Base-by-base conservation (phyloP, 163 green algal species). In the Scenedesmus sp. region DNA sequence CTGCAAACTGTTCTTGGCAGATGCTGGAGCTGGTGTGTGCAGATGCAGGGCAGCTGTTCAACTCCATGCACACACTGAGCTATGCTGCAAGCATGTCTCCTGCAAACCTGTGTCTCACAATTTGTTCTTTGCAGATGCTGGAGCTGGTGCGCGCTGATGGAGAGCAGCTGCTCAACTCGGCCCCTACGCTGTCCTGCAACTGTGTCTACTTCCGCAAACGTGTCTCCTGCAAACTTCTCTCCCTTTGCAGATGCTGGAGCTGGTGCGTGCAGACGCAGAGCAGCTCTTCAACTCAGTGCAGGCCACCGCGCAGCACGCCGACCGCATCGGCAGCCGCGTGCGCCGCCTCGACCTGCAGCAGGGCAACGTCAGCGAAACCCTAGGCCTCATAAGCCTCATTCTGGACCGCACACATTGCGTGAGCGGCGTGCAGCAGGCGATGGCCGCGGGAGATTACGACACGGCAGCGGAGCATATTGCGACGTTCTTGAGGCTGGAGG, bases 361-460 rank as follows among this genome's bases (percentile, higher is more conserved):
- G 92, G 96, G 92, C 0, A 94, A 95, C 26, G 95, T 99, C 81
- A 89, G 93, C 13, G 88, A 92, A 10, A 96, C 96, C 2, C 94
- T 99, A 57, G 92, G 79, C 1, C 93, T 96, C 26, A 98, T 99
- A 77, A 94, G 95, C 56, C 92, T 97, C 26, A 96, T 99, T 62
- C 90, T 99, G 73, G 97, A 99, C 88, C 94, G 98, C 62, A 95
- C 95, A 52, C 95, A 95, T 55, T 98, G 96, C 91, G 96, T 99
- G 20, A 97, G 98, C 84, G 98, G 97, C 60, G 96, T 98, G n/a
- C 93, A 97, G 91, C 88, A 92, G 15, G 97, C 97, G 1, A 96
- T 98, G 91, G 91, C 94, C 15, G 52, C 56, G 9, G 95, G 97
- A 79, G 97, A 99, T 91, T 99, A 97, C 87, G 98, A 99, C 87